Evolutionary conservation across 208 protist genomes (phyloP), one percentile per base, ranked within the genome.

Genomic region (Jaenimonas drosophilae): DNA sequence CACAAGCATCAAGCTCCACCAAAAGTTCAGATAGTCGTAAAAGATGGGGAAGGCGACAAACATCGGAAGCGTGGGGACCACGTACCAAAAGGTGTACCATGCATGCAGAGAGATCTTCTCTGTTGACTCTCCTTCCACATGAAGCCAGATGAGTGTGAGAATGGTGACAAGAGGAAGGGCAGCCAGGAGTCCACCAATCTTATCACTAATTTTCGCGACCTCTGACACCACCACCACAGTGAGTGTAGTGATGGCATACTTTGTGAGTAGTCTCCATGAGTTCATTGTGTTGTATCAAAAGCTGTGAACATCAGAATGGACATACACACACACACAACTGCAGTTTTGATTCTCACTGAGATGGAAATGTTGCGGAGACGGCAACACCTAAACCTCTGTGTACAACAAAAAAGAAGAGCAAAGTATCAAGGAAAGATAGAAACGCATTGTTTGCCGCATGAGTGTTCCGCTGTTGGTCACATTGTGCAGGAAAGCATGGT

Each of bases 51-150:
- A 69, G n/a, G 63, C 1, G 1, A 60, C 1, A 40, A 69, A 69
- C 52, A 69, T 61, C 6, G 55, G 55, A 0, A 69, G 32, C 0
- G 62, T 69, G 2, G 62, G 62, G 3, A 69, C 26, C 6, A 69
- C 62, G 24, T 69, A 69, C 54, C 54, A 69, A 28, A 59, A 62
- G 2, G 62, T 69, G 62, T 69, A 63, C 53, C 45, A 63, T 19
- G 62, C 62, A 37, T 69, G 62, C 6, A 63, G 54, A 0, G 46
- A 56, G 6, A 69, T 62, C 43, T 63, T 69, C 27, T 58, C 49
- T n/a, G 21, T 4, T 27, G 54, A 41, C 43, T 69, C 17, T 49
- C 49, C 54, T 34, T 64, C 63, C 11, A 64, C 42, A 17, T 59
- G 27, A 27, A 70, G 50, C 63, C 63, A 70, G 11, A 70, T 24